Percentiles rank a stretch among this genome's conserved stretches.
phyloP scores from a whole-genome alignment of 192 early-diverging fungal genomes.

The Coemansia sp. region DNA sequence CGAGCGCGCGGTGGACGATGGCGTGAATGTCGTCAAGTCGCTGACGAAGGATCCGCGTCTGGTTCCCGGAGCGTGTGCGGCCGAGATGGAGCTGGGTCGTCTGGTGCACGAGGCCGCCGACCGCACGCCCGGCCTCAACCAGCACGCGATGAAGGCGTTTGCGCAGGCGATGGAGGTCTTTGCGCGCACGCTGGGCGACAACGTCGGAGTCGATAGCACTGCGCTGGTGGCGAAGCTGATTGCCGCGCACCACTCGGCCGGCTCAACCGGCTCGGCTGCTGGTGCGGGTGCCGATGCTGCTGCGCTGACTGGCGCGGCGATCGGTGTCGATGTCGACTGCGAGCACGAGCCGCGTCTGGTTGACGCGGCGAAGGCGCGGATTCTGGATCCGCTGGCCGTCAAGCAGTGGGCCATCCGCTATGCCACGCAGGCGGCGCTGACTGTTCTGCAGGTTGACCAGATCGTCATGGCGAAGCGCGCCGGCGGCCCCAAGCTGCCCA shows the following conservation, averaged over 20 bases:
- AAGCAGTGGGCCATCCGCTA: slow-evolving; percentile 90
- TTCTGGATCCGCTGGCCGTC: slow-evolving; percentile 77
- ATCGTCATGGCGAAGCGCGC: slow-evolving; percentile 99
- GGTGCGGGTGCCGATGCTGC: not conserved
- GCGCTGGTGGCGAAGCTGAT: slow-evolving; percentile 90
- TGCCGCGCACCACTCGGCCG: slow-evolving; percentile 78
- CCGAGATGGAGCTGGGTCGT: slow-evolving; percentile 89
- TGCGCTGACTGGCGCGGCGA: slow-evolving; percentile 26
- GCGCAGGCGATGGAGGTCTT: slow-evolving; percentile 93
- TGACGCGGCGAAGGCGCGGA: slow-evolving; percentile 73
- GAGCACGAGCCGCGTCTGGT: slow-evolving; percentile 38
- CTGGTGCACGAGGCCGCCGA: slow-evolving; percentile 77
- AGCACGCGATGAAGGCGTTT: slow-evolving; percentile 95
- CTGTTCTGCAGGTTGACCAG: slow-evolving; percentile 96
- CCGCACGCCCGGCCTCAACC: slow-evolving; percentile 90
- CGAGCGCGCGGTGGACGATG: slow-evolving; percentile 96
- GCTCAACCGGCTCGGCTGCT: not conserved
- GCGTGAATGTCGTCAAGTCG: slow-evolving; percentile 95
- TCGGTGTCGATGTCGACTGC: slow-evolving; percentile 85
- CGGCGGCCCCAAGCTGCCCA: slow-evolving; percentile 89
- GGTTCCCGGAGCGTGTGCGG: slow-evolving; percentile 90
- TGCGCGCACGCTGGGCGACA: slow-evolving; percentile 91
- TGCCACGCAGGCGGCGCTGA: slow-evolving; percentile 89
- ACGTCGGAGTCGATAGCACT: slow-evolving; percentile 92
- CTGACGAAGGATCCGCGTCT: slow-evolving; percentile 80